Percentiles rank a stretch among this genome's conserved stretches.
Conservation (phyloP, 202 grass and related monocot species). For the Dendrocalamus latiflorus region DNA sequence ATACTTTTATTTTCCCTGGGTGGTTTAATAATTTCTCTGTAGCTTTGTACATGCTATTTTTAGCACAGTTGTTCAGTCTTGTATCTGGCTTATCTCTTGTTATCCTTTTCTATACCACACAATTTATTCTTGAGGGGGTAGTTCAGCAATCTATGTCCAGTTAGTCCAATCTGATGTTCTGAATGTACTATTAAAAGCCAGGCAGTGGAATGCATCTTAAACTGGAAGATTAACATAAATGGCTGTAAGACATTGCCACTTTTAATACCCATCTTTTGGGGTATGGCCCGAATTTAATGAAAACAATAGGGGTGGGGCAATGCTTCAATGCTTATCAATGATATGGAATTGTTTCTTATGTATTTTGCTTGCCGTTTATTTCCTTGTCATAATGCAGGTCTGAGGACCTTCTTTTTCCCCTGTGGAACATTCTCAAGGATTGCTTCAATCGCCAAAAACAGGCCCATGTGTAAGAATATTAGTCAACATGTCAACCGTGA, state of each 20-base stretch:
- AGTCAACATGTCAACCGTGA: not conserved
- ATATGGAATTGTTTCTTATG: slow-evolving; percentile 14
- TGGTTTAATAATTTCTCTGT: not conserved
- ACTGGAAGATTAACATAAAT: not conserved
- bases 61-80: not conserved
- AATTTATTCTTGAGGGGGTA: not conserved
- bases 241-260: not conserved
- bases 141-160: not conserved
- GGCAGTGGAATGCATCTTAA: not conserved
- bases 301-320: not conserved
- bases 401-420: slow-evolving; percentile 87
- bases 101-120: not conserved
- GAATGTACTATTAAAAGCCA: not conserved
- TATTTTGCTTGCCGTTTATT: slow-evolving; percentile 11
- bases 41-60: slow-evolving; percentile 6
- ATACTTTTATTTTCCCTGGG: not conserved
- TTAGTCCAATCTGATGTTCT: not conserved
- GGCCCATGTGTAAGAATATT: slow-evolving; percentile 64
- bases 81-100: not conserved
- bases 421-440: slow-evolving; percentile 92
- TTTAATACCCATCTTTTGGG: not conserved
- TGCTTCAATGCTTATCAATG: not conserved
- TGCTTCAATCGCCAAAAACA: slow-evolving; percentile 75
- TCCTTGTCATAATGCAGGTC: slow-evolving; percentile 40
- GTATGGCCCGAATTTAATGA: not conserved